These are phyloP conservation scores for Apiospora hydei DNA, from an alignment of 2,329 filamentous ascomycete species.

Conservation along the genomic window DNA sequence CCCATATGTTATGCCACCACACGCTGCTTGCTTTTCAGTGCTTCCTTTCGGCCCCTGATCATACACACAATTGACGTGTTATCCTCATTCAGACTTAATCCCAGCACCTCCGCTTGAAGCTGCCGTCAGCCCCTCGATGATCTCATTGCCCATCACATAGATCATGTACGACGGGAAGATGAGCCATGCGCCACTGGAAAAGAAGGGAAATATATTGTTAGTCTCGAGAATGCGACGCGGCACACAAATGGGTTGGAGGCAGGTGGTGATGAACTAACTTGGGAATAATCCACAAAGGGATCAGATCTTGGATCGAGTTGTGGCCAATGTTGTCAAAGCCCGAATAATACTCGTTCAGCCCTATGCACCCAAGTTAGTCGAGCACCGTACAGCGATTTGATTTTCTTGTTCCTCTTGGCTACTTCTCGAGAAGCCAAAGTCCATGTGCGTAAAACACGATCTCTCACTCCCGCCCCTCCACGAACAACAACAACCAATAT, in stretches of 20 bases:
- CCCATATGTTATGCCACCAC: not conserved
- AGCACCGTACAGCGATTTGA: not conserved
- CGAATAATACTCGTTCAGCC: constrained; percentile 64
- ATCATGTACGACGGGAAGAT: constrained; percentile 61
- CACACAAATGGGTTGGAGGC: not conserved
- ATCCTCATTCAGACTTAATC: constrained; percentile 49
- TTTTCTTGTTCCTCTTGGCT: not conserved
- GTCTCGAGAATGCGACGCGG: not conserved
- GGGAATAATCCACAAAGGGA: constrained; percentile 64
- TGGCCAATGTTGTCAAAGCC: constrained; percentile 65
- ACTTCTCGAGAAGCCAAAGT: not conserved
- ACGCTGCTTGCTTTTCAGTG: not conserved
- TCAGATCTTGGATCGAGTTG: constrained; percentile 53
- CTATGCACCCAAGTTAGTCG: constrained; percentile 40
- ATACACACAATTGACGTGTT: not conserved
- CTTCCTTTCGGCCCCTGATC: not conserved
- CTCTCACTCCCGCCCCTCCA: not conserved
- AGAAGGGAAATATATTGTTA: constrained; percentile 18
- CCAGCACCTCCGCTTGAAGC: constrained; percentile 42
- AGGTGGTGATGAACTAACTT: constrained; percentile 54
- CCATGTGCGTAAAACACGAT: no score
- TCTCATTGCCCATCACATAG: constrained; percentile 55
- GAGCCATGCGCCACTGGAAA: constrained; percentile 61
- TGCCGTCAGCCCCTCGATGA: constrained; percentile 53
- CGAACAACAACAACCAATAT: not conserved